Percentiles rank a stretch among this genome's conserved stretches.
phyloP scores from a whole-genome alignment of 345 rosid genomes.

The Jatropha curcas region DNA sequence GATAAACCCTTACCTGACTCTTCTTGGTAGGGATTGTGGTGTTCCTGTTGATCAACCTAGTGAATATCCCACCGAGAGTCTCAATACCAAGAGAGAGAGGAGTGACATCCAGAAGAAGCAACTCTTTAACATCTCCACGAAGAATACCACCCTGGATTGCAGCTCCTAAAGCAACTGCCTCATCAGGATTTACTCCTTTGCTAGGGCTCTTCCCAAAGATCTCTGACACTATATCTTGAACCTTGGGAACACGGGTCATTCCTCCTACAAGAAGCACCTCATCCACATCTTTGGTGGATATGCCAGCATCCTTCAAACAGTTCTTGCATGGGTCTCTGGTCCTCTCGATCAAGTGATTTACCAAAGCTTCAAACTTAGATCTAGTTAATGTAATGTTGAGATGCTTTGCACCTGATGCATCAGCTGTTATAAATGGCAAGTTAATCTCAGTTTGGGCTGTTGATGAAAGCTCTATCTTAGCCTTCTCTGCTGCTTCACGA shows the following conservation, averaged over 20 bases:
- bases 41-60: conserved; percentile 31
- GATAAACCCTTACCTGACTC: conserved; percentile 24
- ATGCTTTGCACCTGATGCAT: conserved; percentile 39
- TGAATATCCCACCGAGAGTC: conserved; percentile 36
- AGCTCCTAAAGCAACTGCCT: conserved; percentile 41
- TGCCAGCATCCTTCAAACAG: conserved; percentile 37
- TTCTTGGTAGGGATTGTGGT: conserved; percentile 37
- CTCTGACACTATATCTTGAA: conserved; percentile 23
- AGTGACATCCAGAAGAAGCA: conserved; percentile 34
- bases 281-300: conserved; percentile 31
- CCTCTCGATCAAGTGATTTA: conserved; percentile 32
- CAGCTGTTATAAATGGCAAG: conserved; percentile 43
- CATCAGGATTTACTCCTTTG: conserved; percentile 40
- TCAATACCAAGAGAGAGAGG: conserved; percentile 39
- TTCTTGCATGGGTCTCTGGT: conserved; percentile 30
- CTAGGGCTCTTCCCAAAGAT: conserved; percentile 36
- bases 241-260: conserved; percentile 40
- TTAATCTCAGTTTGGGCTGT: conserved; percentile 41
- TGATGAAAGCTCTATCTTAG: conserved; percentile 43
- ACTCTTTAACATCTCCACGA: conserved; percentile 37
- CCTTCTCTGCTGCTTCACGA: conserved; percentile 44
- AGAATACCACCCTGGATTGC: conserved; percentile 40
- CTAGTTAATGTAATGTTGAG: conserved; percentile 31
- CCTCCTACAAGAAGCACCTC: conserved; percentile 42
- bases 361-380: conserved; percentile 34